A percentile compares a stretch with the other conserved stretches of the same genome.
phyloP scores from a whole-genome alignment of 1,139 yeast genomes.

The Magnusiomyces sp. region DNA sequence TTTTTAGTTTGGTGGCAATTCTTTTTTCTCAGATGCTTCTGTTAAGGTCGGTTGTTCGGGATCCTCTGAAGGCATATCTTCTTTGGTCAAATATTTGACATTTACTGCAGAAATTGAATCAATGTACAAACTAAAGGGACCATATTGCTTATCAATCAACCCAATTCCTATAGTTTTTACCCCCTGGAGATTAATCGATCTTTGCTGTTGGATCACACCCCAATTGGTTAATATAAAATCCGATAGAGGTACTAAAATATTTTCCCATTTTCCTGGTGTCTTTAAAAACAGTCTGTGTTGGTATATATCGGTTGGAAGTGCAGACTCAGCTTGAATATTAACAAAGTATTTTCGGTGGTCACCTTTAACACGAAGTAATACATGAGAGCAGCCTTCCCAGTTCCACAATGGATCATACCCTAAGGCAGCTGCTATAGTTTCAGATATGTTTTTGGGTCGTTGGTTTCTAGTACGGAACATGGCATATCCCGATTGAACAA shows the following conservation, averaged over 20 bases:
- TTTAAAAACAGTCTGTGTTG: constrained; percentile 73
- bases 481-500: constrained; percentile 72
- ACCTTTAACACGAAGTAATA: constrained; percentile 65
- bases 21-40: no score
- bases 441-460: constrained; percentile 8
- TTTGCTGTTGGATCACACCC: constrained; percentile 69
- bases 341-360: constrained; percentile 69
- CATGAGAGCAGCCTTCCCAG: constrained; percentile 50
- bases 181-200: constrained; percentile 53
- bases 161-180: constrained; percentile 75
- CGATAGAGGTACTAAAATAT: constrained; percentile 64
- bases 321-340: constrained; percentile 73
- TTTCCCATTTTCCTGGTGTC: constrained; percentile 77
- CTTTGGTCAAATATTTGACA: neutral
- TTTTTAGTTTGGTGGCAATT: no score
- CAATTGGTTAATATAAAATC: constrained; percentile 79
- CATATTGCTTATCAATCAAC: constrained; percentile 68
- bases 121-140: constrained; percentile 61
- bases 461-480: constrained; percentile 75
- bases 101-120: constrained; percentile 59
- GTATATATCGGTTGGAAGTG: constrained; percentile 68
- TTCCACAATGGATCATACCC: constrained; percentile 39
- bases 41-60: no score
- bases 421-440: constrained; percentile 9
- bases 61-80: no score